These are phyloP conservation scores for Boeremia exigua DNA, from an alignment of 2,329 filamentous ascomycete species.

Conservation along the genomic window DNA sequence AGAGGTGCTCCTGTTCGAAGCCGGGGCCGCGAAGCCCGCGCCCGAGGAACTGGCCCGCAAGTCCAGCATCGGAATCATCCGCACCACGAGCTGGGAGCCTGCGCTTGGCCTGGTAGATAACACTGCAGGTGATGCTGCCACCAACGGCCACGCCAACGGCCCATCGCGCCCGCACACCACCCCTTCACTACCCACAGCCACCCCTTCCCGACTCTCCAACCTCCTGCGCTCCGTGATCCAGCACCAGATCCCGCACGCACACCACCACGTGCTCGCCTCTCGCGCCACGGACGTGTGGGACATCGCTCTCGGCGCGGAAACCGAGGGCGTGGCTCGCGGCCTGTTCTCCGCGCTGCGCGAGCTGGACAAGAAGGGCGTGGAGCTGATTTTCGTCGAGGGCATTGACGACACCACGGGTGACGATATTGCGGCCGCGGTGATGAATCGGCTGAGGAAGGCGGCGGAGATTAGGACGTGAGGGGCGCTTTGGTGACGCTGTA, in stretches of 20 bases:
- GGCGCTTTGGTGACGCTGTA: neutral
- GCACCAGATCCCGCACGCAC: conserved; percentile 41
- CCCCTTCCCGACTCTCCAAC: conserved; percentile 30
- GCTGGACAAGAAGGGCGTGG: conserved; percentile 78
- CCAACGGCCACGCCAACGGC: conserved; percentile 22
- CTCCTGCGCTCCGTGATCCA: conserved; percentile 44
- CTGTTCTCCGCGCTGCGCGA: conserved; percentile 87
- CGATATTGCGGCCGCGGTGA: conserved; percentile 76
- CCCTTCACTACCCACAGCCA: neutral
- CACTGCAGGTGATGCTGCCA: neutral
- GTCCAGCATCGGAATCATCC: conserved; percentile 50
- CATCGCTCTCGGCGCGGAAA: conserved; percentile 73
- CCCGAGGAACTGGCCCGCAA: conserved; percentile 37
- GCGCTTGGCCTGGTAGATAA: conserved; percentile 26
- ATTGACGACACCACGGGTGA: conserved; percentile 71
- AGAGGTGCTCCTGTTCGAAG: conserved; percentile 81
- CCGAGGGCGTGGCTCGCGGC: conserved; percentile 78
- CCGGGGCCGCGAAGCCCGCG: conserved; percentile 48
- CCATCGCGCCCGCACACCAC: neutral
- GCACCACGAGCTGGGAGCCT: conserved; percentile 36
- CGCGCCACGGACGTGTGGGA: conserved; percentile 60
- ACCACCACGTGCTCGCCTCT: conserved; percentile 22
- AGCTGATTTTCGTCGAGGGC: conserved; percentile 90
- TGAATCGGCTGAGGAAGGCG: conserved; percentile 59
- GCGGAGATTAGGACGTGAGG: conserved; percentile 40